A percentile compares a stretch with the other conserved stretches of the same genome.
phyloP scores from a whole-genome alignment of 805 yeast species.

The Lipomyces yamadae region DNA sequence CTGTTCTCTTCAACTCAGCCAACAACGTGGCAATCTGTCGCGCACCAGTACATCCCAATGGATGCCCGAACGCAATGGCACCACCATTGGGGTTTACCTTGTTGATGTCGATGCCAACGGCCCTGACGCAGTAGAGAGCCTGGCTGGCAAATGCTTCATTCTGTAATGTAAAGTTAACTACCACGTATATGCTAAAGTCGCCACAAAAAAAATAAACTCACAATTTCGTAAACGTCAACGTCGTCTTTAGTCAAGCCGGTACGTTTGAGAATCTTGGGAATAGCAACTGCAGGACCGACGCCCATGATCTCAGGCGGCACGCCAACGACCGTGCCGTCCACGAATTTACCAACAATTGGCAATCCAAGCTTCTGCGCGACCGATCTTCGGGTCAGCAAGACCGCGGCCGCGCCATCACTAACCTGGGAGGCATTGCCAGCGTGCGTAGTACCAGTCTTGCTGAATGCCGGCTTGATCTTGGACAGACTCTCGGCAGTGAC shows the following conservation, averaged over 20 bases:
- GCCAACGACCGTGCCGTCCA: slow-evolving; percentile 81
- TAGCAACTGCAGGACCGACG: slow-evolving; percentile 95
- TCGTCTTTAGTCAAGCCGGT: slow-evolving; percentile 65
- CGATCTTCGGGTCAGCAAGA: slow-evolving; percentile 80
- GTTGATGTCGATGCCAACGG: slow-evolving; percentile 65
- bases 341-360: slow-evolving; percentile 77
- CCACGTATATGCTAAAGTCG: background rate
- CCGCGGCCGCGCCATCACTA: slow-evolving; percentile 95
- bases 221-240: slow-evolving; percentile 75
- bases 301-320: slow-evolving; percentile 99
- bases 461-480: slow-evolving; percentile 86
- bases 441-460: slow-evolving; percentile 79
- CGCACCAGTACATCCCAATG: slow-evolving; percentile 88
- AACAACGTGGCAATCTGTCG: slow-evolving; percentile 89
- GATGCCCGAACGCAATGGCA: slow-evolving; percentile 96
- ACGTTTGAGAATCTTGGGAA: slow-evolving; percentile 76
- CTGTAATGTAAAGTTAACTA: slow-evolving; percentile 5
- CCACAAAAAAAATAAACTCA: background rate
- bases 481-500: slow-evolving; percentile 78
- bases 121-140: slow-evolving; percentile 74
- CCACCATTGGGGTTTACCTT: slow-evolving; percentile 94
- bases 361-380: slow-evolving; percentile 75
- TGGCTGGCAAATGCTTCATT: slow-evolving; percentile 95
- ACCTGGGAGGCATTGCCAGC: slow-evolving; percentile 98
- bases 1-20: slow-evolving; percentile 70